Conservation (phyloP, 495 filamentous ascomycete genomes). For the Hypoxylon crocopeplum region DNA sequence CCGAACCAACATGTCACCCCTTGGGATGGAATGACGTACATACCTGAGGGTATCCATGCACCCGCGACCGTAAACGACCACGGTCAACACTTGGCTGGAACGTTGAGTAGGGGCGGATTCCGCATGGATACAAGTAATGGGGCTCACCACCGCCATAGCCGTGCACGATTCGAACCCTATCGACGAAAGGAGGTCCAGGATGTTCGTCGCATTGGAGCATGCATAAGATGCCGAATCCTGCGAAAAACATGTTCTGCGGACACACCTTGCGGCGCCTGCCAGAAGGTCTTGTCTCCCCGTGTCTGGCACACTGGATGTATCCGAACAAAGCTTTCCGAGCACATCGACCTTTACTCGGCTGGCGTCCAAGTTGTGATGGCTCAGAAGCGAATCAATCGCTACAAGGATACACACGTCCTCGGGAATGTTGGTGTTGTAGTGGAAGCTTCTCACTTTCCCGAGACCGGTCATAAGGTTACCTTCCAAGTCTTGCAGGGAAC, state of each 20-base stretch:
- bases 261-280: slow-evolving; percentile 81
- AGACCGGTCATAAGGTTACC: slow-evolving; percentile 58
- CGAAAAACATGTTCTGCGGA: slow-evolving; percentile 86
- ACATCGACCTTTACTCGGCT: slow-evolving; percentile 74
- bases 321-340: slow-evolving; percentile 74
- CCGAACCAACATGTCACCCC: slow-evolving; percentile 26
- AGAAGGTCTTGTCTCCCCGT: slow-evolving; percentile 76
- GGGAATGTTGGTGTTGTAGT: slow-evolving; percentile 65
- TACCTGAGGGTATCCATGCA: slow-evolving; percentile 43
- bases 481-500: slow-evolving; percentile 62
- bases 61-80: slow-evolving; percentile 39
- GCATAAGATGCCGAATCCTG: slow-evolving; percentile 84
- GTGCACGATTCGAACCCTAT: slow-evolving; percentile 70
- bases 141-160: slow-evolving; percentile 50
- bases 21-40: slow-evolving; percentile 55
- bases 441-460: slow-evolving; percentile 73
- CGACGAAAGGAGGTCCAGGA: slow-evolving; percentile 81
- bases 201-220: slow-evolving; percentile 80
- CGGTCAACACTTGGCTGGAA: slow-evolving; percentile 23
- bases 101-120: slow-evolving; percentile 48
- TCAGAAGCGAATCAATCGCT: slow-evolving; percentile 66
- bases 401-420: slow-evolving; percentile 64
- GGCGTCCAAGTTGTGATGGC: slow-evolving; percentile 73
- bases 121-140: slow-evolving; percentile 49
- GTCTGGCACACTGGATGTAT: slow-evolving; percentile 84